A percentile compares a stretch with the other conserved stretches of the same genome.
Evolutionary conservation across 768 basidiomycete genomes (phyloP).

Genomic region (Tubosaeta brunneosetosa): DNA sequence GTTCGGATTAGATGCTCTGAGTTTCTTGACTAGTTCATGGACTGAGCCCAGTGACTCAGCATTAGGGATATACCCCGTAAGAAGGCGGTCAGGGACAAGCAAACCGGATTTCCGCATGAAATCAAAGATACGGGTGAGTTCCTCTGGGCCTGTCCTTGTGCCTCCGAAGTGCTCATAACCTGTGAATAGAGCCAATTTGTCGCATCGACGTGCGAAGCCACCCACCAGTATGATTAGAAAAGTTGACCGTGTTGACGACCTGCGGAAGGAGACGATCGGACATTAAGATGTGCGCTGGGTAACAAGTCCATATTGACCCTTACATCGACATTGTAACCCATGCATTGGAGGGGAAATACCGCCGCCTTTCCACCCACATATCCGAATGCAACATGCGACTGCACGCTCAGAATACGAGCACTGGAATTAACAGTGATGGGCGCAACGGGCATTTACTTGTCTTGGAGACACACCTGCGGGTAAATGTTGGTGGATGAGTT

Average conservation of each 20-base stretch:
- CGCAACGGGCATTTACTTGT: neutral
- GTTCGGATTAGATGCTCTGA: constrained; percentile 53
- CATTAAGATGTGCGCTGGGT: neutral
- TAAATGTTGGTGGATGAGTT: neutral
- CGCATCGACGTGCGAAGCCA: neutral
- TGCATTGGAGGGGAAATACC: constrained; percentile 71
- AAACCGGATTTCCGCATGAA: constrained; percentile 74
- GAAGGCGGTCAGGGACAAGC: constrained; percentile 61
- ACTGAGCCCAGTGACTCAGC: constrained; percentile 73
- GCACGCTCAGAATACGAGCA: constrained; percentile 78
- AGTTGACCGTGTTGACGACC: constrained; percentile 91
- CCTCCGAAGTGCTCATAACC: constrained; percentile 85
- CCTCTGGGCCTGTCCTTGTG: constrained; percentile 68
- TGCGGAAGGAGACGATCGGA: constrained; percentile 24
- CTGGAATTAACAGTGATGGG: neutral
- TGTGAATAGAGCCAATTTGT: constrained; percentile 25
- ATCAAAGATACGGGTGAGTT: constrained; percentile 72
- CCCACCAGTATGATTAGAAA: constrained; percentile 88
- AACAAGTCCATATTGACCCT: constrained; percentile 21
- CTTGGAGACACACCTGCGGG: constrained; percentile 4
- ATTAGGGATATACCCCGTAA: constrained; percentile 91
- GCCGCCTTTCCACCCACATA: constrained; percentile 89
- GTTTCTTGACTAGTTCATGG: constrained; percentile 52
- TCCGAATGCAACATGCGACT: constrained; percentile 90
- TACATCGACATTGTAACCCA: constrained; percentile 96